phyloP scores from a whole-genome alignment of 2,329 filamentous ascomycete genomes.

The Monascus ruber region DNA sequence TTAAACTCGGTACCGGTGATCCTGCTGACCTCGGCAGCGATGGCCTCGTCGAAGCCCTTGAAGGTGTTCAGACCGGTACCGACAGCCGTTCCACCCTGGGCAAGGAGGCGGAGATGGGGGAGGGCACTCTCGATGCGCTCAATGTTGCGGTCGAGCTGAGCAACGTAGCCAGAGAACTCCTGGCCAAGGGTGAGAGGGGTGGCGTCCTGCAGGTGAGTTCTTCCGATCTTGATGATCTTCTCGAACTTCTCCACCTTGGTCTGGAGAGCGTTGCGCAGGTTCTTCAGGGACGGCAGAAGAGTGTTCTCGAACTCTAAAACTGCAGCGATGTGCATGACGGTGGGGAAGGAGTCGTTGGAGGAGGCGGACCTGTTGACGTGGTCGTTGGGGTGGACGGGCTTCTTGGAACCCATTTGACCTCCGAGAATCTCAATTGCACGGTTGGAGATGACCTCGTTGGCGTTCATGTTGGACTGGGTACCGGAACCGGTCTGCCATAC shows the following conservation, averaged over 20 bases:
- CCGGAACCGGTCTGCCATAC: slow-evolving; percentile 99
- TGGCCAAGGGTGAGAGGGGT: slow-evolving; percentile 91
- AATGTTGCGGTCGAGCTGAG: slow-evolving; percentile 84
- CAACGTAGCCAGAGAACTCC: slow-evolving; percentile 95
- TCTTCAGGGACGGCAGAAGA: slow-evolving; percentile 71
- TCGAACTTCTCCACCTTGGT: slow-evolving; percentile 82
- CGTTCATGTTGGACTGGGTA: slow-evolving; percentile 99
- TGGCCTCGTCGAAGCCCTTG: slow-evolving; percentile 85
- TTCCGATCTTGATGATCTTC: slow-evolving; percentile 96
- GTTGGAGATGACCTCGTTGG: slow-evolving; percentile 99
- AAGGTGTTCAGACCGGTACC: slow-evolving; percentile 97
- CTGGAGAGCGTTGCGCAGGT: slow-evolving; percentile 72
- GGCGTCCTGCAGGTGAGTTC: slow-evolving; percentile 94
- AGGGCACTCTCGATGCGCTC: slow-evolving; percentile 73
- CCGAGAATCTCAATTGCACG: slow-evolving; percentile 96
- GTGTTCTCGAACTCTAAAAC: slow-evolving; percentile 83
- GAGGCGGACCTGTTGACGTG: slow-evolving; percentile 99
- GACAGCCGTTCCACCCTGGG: slow-evolving; percentile 92
- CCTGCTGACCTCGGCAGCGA: slow-evolving; percentile 80
- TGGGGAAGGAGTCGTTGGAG: slow-evolving; percentile 98
- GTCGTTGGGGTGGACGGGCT: slow-evolving; percentile 97
- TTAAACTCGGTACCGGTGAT: slow-evolving; percentile 90
- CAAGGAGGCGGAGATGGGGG: slow-evolving; percentile 73
- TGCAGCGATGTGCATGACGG: slow-evolving; percentile 98
- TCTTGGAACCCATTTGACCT: slow-evolving; percentile 89